phyloP scores from a whole-genome alignment of 371 early-diverging fungal genomes.

The Thermomucor indicae-seudaticae region DNA sequence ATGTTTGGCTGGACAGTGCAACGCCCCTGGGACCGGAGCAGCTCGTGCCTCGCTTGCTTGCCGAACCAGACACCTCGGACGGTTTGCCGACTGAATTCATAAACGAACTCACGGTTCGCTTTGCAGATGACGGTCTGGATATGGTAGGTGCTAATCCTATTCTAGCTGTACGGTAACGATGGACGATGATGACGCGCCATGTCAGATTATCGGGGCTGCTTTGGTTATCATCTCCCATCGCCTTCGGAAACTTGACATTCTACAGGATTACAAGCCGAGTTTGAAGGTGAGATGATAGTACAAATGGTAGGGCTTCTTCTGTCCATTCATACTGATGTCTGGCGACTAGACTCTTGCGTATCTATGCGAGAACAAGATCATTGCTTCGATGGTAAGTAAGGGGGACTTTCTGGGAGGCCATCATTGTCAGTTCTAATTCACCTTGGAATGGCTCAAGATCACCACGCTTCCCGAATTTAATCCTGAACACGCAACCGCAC shows the following conservation, averaged over 20 bases:
- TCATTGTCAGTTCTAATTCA: slow-evolving; percentile 14
- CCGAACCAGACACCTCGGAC: slow-evolving; percentile 39
- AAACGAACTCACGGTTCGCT: slow-evolving; percentile 44
- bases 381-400: slow-evolving; percentile 52
- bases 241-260: slow-evolving; percentile 39
- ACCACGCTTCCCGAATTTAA: slow-evolving; percentile 55
- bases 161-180: background rate
- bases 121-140: slow-evolving; percentile 59
- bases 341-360: slow-evolving; percentile 36
- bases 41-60: slow-evolving; percentile 40
- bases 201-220: slow-evolving; percentile 52
- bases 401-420: background rate
- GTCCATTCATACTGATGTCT: background rate
- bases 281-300: slow-evolving; percentile 32
- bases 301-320: background rate
- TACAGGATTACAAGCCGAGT: slow-evolving; percentile 55
- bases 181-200: background rate
- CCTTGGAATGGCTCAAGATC: slow-evolving; percentile 22
- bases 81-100: slow-evolving; percentile 53
- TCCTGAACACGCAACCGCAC: slow-evolving; percentile 51
- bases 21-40: slow-evolving; percentile 38
- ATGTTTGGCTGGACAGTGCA: slow-evolving; percentile 14
- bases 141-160: slow-evolving; percentile 23
- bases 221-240: slow-evolving; percentile 40
- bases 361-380: slow-evolving; percentile 45